Percentiles rank a stretch among this genome's conserved stretches.
Conservation (phyloP, 345 rosid genomes). For the Gossypium thurberi region DNA sequence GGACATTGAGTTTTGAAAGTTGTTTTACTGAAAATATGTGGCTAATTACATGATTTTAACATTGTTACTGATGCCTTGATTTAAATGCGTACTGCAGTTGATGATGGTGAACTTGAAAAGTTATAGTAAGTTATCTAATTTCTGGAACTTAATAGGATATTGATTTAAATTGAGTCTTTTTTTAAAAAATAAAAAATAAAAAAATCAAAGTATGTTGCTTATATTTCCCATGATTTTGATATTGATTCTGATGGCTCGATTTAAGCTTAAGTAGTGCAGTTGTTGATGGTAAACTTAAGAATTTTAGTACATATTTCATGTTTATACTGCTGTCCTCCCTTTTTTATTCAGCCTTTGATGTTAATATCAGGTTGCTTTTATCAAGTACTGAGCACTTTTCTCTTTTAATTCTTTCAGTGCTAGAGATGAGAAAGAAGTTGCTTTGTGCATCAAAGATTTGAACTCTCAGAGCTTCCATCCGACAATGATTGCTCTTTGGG, state of each 20-base stretch:
- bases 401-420: constrained; percentile 45
- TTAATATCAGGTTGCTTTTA: background rate
- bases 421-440: constrained; percentile 84
- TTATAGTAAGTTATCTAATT: background rate
- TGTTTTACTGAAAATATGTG: background rate
- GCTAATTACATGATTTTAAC: background rate
- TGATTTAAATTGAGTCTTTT: background rate
- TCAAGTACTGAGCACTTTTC: background rate
- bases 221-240: background rate
- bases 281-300: background rate
- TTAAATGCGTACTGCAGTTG: background rate
- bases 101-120: background rate
- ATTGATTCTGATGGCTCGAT: background rate
- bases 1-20: background rate
- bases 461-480: constrained; percentile 76
- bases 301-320: background rate
- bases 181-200: no score
- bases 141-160: background rate
- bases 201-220: background rate
- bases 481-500: constrained; percentile 85
- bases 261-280: background rate
- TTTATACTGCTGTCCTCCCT: background rate
- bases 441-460: constrained; percentile 73
- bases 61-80: background rate
- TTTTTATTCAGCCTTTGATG: background rate